Conservation (phyloP, 306 rosid species). For the Pterocarpus santalinus region DNA sequence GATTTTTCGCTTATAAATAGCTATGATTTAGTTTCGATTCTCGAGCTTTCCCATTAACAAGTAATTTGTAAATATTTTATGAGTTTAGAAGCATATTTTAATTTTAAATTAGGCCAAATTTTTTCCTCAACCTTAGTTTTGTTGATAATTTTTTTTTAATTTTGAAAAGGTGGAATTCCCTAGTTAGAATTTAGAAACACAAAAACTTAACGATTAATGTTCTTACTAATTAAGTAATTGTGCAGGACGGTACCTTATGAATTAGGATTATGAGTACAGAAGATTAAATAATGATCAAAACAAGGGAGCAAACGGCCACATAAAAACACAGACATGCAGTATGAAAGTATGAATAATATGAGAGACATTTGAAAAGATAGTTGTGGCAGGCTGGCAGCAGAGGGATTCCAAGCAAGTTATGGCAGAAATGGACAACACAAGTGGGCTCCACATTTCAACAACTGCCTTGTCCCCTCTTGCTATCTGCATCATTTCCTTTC, state of each 20-base stretch:
- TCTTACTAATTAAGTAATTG: constrained; percentile 4
- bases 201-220: not conserved
- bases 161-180: too few species aligned
- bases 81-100: too few species aligned
- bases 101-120: too few species aligned
- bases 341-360: not conserved
- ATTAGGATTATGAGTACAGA: not conserved
- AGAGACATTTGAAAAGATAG: not conserved
- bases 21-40: too few species aligned
- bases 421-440: constrained; percentile 21
- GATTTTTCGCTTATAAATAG: too few species aligned
- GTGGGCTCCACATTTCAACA: constrained; percentile 36
- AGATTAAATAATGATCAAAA: not conserved
- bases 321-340: not conserved
- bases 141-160: too few species aligned
- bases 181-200: not conserved
- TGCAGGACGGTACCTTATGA: not conserved
- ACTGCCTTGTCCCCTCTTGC: not conserved
- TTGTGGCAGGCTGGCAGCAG: not conserved
- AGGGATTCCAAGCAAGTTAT: not conserved
- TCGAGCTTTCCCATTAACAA: too few species aligned
- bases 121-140: too few species aligned
- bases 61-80: too few species aligned
- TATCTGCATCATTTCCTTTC: not conserved
- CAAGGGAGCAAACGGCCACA: not conserved